Evolutionary conservation across 805 yeast species (phyloP).

Genomic region (Priceomyces haplophilus): DNA sequence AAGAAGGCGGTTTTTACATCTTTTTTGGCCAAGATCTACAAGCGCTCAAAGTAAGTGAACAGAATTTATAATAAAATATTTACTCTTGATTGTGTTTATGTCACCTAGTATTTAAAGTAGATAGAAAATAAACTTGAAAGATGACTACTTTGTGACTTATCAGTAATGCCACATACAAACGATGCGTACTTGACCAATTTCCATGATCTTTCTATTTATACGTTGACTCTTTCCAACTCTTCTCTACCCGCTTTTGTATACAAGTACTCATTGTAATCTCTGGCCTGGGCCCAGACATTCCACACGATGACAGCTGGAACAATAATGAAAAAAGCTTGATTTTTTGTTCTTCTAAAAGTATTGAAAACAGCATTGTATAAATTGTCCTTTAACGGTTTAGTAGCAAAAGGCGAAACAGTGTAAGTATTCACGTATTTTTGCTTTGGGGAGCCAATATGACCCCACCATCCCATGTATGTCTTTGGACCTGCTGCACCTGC

Average conservation of each 20-base stretch:
- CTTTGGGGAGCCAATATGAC: conserved; percentile 79
- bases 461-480: conserved; percentile 98
- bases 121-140: not conserved
- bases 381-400: conserved; percentile 85
- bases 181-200: not conserved
- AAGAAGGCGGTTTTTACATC: conserved; percentile 79
- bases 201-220: conserved; percentile 15
- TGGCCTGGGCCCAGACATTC: conserved; percentile 82
- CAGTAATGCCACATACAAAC: not conserved
- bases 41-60: conserved; percentile 69
- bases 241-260: conserved; percentile 98
- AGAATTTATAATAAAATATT: not conserved
- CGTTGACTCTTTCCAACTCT: conserved; percentile 72
- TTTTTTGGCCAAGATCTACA: conserved; percentile 88
- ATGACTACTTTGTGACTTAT: not conserved
- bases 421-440: conserved; percentile 86
- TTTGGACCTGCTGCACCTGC: conserved; percentile 48
- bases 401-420: conserved; percentile 91
- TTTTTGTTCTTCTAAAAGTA: conserved; percentile 88
- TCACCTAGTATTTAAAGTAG: not conserved
- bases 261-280: conserved; percentile 88
- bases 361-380: conserved; percentile 85
- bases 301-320: conserved; percentile 80
- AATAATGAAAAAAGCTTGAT: conserved; percentile 74
- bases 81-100: not conserved